Conservation (phyloP, 176 grass and related monocot genomes). For the Aegilops bicornis region DNA sequence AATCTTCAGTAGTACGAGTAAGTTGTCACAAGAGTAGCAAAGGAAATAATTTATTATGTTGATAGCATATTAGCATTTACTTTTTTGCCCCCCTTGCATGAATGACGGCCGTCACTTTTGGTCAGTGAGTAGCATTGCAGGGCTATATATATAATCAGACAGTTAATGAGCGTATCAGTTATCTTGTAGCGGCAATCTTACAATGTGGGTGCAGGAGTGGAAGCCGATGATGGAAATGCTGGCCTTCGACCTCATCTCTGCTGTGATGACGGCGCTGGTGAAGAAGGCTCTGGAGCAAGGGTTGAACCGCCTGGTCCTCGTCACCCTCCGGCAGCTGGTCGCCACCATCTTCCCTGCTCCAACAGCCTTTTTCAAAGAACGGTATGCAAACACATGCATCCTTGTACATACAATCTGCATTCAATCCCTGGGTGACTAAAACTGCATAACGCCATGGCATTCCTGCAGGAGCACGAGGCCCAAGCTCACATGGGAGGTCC, state of each 20-base stretch:
- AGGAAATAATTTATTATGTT: conserved; percentile 5
- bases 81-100: neutral
- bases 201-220: conserved; percentile 37
- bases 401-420: neutral
- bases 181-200: neutral
- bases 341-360: conserved; percentile 70
- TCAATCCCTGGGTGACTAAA: neutral
- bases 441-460: neutral
- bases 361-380: conserved; percentile 70
- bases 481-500: conserved; percentile 63
- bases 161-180: neutral
- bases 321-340: conserved; percentile 66
- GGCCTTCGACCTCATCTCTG: conserved; percentile 40
- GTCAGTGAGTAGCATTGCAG: conserved; percentile 5
- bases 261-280: conserved; percentile 64
- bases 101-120: conserved; percentile 38
- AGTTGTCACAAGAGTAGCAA: neutral
- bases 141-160: neutral
- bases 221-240: conserved; percentile 54
- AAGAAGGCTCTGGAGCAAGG: conserved; percentile 70
- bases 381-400: conserved; percentile 26
- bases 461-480: conserved; percentile 71
- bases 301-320: conserved; percentile 57
- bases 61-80: conserved; percentile 10
- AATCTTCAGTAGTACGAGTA: neutral